phyloP scores from a whole-genome alignment of 331 rosid genomes.

The Rosa hybrid region DNA sequence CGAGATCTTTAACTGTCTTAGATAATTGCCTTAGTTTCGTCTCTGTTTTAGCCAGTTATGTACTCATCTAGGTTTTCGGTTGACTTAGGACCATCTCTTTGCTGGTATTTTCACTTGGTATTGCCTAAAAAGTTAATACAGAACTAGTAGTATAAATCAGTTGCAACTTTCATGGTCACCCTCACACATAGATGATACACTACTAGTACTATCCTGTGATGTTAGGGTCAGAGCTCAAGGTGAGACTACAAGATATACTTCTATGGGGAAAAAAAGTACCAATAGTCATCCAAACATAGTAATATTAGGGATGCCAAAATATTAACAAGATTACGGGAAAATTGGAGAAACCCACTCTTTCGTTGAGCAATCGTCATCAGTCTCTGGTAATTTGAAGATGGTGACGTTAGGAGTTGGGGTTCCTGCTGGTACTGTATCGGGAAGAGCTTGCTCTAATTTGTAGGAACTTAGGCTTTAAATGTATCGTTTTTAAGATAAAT shows the following conservation, averaged over 20 bases:
- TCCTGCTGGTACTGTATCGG: not conserved
- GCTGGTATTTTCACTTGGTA: not conserved
- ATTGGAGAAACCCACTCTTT: not conserved
- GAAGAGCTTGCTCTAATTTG: not conserved
- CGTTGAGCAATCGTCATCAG: not conserved
- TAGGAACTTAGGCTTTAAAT: not conserved
- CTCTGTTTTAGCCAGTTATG: not conserved
- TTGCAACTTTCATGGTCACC: not conserved
- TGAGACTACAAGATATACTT: not conserved
- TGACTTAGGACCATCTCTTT: not conserved
- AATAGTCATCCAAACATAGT: not conserved
- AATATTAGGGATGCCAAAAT: not conserved
- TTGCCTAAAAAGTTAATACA: not conserved
- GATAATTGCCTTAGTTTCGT: not conserved
- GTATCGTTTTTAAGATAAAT: too few species aligned
- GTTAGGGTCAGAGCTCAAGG: not conserved
- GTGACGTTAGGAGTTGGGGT: not conserved
- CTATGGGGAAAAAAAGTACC: not conserved
- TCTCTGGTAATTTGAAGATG: not conserved
- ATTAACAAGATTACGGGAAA: not conserved
- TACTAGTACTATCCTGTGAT: not conserved
- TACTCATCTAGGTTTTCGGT: not conserved
- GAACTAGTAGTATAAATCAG: not conserved
- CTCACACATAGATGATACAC: not conserved
- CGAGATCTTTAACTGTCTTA: not conserved